These are phyloP conservation scores for Coemansia sp. DNA, from an alignment of 192 early-diverging fungal species.

Conservation along the genomic window DNA sequence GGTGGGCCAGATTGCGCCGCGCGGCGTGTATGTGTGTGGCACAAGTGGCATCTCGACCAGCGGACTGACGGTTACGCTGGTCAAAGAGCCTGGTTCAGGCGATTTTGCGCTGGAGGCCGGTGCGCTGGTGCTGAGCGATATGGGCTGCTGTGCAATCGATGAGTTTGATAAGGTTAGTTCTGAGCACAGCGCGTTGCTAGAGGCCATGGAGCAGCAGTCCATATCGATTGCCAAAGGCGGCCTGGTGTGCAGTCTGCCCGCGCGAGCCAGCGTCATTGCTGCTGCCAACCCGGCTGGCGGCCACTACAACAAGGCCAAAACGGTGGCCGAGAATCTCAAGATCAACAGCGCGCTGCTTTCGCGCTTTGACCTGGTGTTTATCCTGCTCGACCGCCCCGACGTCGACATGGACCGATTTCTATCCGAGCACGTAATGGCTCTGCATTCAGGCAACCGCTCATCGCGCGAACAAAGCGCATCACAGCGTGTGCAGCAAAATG, in stretches of 20 bases:
- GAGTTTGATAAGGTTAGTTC: conserved; percentile 89
- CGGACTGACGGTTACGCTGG: conserved; percentile 71
- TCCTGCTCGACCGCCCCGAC: conserved; percentile 77
- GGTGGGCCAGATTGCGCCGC: conserved; percentile 74
- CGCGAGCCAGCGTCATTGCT: conserved; percentile 82
- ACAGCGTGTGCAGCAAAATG: neutral
- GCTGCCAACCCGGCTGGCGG: conserved; percentile 86
- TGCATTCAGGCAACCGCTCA: conserved; percentile 50
- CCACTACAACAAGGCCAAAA: conserved; percentile 84
- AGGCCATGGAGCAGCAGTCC: conserved; percentile 89
- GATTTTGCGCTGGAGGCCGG: conserved; percentile 81
- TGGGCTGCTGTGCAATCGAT: conserved; percentile 87
- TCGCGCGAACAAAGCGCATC: conserved; percentile 2
- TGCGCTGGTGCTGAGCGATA: conserved; percentile 84
- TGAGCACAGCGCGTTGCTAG: conserved; percentile 74
- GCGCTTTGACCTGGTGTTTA: conserved; percentile 81
- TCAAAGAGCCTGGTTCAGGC: conserved; percentile 68
- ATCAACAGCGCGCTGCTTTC: conserved; percentile 69
- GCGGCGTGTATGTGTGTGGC: conserved; percentile 80
- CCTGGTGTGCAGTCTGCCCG: conserved; percentile 78
- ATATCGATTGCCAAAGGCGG: conserved; percentile 88
- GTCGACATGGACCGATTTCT: conserved; percentile 77
- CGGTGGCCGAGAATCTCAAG: conserved; percentile 78
- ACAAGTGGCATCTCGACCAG: conserved; percentile 66
- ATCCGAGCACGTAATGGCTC: conserved; percentile 77